Percentiles rank a stretch among this genome's conserved stretches.
phyloP scores from a whole-genome alignment of 2,329 filamentous ascomycete species.

The Nannizziopsis arthrosporioides region DNA sequence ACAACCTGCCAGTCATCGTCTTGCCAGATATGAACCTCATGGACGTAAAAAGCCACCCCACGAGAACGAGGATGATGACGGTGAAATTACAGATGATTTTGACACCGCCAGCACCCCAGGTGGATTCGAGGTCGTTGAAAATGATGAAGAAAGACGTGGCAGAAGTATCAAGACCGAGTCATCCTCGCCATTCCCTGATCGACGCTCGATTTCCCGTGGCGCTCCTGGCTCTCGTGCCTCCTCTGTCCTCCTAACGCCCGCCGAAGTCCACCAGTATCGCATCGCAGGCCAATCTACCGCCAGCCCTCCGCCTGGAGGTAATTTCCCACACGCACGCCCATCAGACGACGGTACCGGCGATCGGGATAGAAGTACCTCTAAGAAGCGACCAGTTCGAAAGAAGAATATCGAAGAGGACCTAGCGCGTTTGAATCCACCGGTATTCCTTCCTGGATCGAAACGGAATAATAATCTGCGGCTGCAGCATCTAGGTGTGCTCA shows the following conservation, averaged over 20 bases:
- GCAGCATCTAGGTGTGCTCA: constrained; percentile 54
- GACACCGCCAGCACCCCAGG: too few relatives aligned
- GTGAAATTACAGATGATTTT: constrained; percentile 16
- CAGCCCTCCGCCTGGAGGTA: constrained; percentile 28
- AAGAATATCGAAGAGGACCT: constrained; percentile 20
- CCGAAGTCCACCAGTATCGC: constrained; percentile 35
- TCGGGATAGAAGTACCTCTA: background rate
- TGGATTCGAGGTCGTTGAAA: too few relatives aligned
- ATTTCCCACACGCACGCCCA: constrained; percentile 30
- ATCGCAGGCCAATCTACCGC: constrained; percentile 31
- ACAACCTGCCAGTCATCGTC: constrained; percentile 27
- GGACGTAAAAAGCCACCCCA: constrained; percentile 23
- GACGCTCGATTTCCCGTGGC: constrained; percentile 6
- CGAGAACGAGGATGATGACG: constrained; percentile 18
- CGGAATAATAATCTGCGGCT: constrained; percentile 27
- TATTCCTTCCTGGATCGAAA: constrained; percentile 26
- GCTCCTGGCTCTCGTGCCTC: constrained; percentile 15
- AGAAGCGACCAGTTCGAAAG: background rate
- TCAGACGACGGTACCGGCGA: background rate
- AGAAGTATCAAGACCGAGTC: background rate
- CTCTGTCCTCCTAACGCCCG: constrained; percentile 27
- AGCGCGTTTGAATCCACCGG: constrained; percentile 24
- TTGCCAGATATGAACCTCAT: constrained; percentile 25
- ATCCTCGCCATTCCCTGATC: background rate
- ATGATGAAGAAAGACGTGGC: constrained; percentile 16